Conservation (phyloP, 371 early-diverging fungal species). For the Mortierella polycephala region DNA sequence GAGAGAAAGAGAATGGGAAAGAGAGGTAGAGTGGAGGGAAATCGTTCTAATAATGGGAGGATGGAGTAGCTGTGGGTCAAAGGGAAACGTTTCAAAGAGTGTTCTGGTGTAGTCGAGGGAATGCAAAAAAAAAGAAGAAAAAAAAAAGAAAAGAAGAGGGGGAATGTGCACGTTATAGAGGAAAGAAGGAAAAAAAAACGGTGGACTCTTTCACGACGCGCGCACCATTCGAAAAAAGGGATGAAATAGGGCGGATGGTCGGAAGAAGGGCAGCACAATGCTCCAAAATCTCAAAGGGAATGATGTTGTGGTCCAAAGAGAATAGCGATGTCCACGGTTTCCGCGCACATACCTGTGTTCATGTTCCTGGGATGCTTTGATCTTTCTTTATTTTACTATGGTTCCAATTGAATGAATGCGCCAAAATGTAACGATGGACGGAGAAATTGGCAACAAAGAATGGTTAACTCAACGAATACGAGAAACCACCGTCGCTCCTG, state of each 20-base stretch:
- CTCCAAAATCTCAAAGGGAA: not conserved
- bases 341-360: not conserved
- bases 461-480: no score
- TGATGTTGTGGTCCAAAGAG: not conserved
- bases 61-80: not conserved
- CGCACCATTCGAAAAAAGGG: not conserved
- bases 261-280: not conserved
- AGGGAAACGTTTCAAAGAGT: not conserved
- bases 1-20: not conserved
- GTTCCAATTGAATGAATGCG: no score
- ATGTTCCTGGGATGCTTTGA: not conserved
- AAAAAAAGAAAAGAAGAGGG: not conserved
- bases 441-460: no score
- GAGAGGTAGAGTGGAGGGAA: not conserved
- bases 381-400: no score
- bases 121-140: not conserved
- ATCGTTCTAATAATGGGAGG: not conserved
- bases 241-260: not conserved
- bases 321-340: no score
- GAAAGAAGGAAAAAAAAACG: not conserved
- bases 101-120: conserved; percentile 11
- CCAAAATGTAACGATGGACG: no score
- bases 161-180: not conserved
- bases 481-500: no score
- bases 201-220: not conserved